A percentile compares a stretch with the other conserved stretches of the same genome.
Evolutionary conservation across 2,329 filamentous ascomycete genomes (phyloP).

Genomic region (Claviceps fusiformis): DNA sequence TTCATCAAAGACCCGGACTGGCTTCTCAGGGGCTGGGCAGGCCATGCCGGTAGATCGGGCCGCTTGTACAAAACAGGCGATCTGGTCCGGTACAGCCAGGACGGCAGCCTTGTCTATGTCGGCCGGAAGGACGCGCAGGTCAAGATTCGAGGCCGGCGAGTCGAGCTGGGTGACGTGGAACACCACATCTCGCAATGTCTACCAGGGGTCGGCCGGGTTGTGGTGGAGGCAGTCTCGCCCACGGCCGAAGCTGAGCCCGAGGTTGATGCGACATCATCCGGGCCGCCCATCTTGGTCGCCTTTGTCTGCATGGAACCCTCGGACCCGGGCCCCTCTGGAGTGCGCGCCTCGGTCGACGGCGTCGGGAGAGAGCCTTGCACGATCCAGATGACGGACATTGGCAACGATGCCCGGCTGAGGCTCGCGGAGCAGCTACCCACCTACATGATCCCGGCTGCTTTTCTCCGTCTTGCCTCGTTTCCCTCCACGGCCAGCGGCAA

Average conservation of each 20-base stretch:
- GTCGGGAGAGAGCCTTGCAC: background rate
- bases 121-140: conserved; percentile 13
- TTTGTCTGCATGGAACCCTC: background rate
- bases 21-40: conserved; percentile 1
- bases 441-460: conserved; percentile 9
- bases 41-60: background rate
- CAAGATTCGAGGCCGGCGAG: conserved; percentile 14
- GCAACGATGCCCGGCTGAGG: background rate
- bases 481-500: conserved; percentile 8
- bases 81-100: conserved; percentile 8
- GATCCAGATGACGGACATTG: background rate
- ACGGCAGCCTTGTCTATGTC: conserved; percentile 12
- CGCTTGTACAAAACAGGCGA: conserved; percentile 13
- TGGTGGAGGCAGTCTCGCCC: background rate
- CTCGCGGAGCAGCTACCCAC: conserved; percentile 4
- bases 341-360: background rate
- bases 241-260: background rate
- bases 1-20: background rate
- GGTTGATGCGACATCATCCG: background rate
- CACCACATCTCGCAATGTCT: background rate
- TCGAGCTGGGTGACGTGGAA: conserved; percentile 12
- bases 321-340: too few species aligned
- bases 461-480: conserved; percentile 5
- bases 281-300: background rate
- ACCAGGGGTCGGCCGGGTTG: background rate